Evolutionary conservation across 2,329 filamentous ascomycete species (phyloP).

Genomic region (Epichloe amarillans): DNA sequence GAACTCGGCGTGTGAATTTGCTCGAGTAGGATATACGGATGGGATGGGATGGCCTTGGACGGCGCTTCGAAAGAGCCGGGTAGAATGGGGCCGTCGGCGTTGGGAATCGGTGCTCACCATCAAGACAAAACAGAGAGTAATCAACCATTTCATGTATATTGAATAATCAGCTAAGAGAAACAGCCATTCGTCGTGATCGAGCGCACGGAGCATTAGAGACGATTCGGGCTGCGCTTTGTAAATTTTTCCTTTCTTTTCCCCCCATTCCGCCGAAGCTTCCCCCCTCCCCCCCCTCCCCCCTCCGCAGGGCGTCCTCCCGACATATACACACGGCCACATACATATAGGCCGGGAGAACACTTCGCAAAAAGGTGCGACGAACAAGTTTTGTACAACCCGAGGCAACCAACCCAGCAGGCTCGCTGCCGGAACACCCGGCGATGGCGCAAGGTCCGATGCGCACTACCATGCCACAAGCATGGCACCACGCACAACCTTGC

Average conservation of each 20-base stretch:
- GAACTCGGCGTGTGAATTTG: no score
- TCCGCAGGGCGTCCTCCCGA: background rate
- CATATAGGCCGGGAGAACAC: conserved; percentile 4
- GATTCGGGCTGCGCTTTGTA: conserved; percentile 9
- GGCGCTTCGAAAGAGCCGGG: no score
- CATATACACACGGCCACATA: conserved; percentile 5
- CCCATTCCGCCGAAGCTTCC: conserved; percentile 5
- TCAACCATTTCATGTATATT: conserved; percentile 10
- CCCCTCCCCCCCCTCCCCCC: no score
- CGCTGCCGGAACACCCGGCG: conserved; percentile 13
- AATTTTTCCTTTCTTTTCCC: background rate
- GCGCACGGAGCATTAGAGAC: conserved; percentile 25
- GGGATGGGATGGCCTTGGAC: no score
- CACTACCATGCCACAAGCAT: background rate
- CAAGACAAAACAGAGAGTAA: background rate
- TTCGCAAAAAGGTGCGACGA: conserved; percentile 3
- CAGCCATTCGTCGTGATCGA: conserved; percentile 28
- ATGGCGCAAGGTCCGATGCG: conserved; percentile 13
- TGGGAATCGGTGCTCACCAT: no score
- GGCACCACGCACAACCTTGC: background rate
- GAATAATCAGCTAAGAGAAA: conserved; percentile 25
- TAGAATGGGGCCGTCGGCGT: no score
- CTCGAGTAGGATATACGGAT: no score
- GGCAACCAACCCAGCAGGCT: conserved; percentile 15
- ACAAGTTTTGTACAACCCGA: conserved; percentile 11